Percentiles rank a stretch among this genome's conserved stretches.
Evolutionary conservation across 192 early-diverging fungal genomes (phyloP).

Genomic region (Geranomyces michiganensis): DNA sequence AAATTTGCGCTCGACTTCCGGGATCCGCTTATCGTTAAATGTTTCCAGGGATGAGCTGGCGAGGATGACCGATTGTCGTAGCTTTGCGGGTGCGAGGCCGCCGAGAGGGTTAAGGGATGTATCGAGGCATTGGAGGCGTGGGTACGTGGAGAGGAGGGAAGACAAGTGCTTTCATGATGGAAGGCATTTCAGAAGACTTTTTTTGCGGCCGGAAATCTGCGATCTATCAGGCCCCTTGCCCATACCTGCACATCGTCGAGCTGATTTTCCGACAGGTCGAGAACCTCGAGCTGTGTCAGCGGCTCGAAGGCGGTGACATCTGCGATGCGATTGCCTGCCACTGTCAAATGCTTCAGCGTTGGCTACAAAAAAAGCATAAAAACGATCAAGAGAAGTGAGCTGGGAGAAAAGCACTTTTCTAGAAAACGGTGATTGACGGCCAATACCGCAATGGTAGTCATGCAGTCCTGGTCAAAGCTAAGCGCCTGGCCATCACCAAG

Average conservation of each 20-base stretch:
- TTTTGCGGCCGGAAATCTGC: too few relatives aligned
- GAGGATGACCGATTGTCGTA: constrained; percentile 49
- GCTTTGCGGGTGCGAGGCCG: constrained; percentile 27
- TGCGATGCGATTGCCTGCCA: constrained; percentile 31
- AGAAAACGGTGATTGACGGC: not conserved
- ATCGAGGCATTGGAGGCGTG: constrained; percentile 28
- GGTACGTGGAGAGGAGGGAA: constrained; percentile 28
- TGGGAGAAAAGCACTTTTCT: constrained; percentile 8
- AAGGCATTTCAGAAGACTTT: too few relatives aligned
- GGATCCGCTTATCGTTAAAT: constrained; percentile 53
- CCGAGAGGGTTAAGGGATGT: constrained; percentile 35
- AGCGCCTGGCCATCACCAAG: constrained; percentile 24
- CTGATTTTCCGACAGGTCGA: constrained; percentile 46
- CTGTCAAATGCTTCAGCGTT: not conserved
- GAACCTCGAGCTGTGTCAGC: constrained; percentile 32
- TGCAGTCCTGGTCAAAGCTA: constrained; percentile 42
- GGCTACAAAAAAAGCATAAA: not conserved
- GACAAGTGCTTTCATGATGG: constrained; percentile 39
- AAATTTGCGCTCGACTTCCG: constrained; percentile 41
- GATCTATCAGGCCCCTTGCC: too few relatives aligned
- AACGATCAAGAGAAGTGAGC: constrained; percentile 29
- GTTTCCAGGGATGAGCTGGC: constrained; percentile 27
- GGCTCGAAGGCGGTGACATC: constrained; percentile 26
- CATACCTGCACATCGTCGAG: constrained; percentile 45
- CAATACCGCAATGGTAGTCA: constrained; percentile 40